Evolutionary conservation across 495 filamentous ascomycete species (phyloP).

Genomic region (Tuber indicum): DNA sequence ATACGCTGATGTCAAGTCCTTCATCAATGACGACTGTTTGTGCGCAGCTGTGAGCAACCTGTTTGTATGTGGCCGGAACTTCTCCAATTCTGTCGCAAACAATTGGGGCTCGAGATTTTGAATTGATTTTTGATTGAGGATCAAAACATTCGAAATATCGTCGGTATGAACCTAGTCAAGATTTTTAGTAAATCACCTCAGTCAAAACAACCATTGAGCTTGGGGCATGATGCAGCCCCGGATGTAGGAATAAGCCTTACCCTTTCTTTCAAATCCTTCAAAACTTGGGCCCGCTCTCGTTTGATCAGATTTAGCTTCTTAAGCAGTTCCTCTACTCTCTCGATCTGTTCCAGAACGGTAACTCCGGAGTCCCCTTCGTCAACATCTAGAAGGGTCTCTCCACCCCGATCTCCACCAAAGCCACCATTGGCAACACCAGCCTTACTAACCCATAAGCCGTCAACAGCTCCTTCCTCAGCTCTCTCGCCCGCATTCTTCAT

Average conservation of each 20-base stretch:
- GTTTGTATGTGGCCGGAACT: constrained; percentile 89
- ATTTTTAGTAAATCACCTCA: constrained; percentile 40
- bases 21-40: constrained; percentile 88
- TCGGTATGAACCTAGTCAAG: constrained; percentile 73
- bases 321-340: constrained; percentile 79
- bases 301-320: constrained; percentile 89
- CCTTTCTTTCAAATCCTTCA: constrained; percentile 97
- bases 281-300: constrained; percentile 76
- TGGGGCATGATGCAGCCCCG: constrained; percentile 4
- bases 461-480: constrained; percentile 61
- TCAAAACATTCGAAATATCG: constrained; percentile 93
- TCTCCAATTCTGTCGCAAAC: constrained; percentile 90
- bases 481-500: constrained; percentile 85
- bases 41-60: constrained; percentile 85
- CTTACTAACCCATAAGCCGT: constrained; percentile 31
- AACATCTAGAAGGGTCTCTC: constrained; percentile 72
- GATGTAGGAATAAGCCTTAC: constrained; percentile 47
- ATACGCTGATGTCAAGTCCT: constrained; percentile 85
- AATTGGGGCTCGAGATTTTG: constrained; percentile 80
- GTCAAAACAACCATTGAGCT: constrained; percentile 7
- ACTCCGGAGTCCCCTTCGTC: constrained; percentile 73
- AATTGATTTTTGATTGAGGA: constrained; percentile 93
- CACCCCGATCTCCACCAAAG: constrained; percentile 55
- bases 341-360: constrained; percentile 84
- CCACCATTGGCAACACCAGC: constrained; percentile 47